Percentiles rank a stretch among this genome's conserved stretches.
Evolutionary conservation across 805 yeast species (phyloP).

Genomic region (Candida peoriensis): DNA sequence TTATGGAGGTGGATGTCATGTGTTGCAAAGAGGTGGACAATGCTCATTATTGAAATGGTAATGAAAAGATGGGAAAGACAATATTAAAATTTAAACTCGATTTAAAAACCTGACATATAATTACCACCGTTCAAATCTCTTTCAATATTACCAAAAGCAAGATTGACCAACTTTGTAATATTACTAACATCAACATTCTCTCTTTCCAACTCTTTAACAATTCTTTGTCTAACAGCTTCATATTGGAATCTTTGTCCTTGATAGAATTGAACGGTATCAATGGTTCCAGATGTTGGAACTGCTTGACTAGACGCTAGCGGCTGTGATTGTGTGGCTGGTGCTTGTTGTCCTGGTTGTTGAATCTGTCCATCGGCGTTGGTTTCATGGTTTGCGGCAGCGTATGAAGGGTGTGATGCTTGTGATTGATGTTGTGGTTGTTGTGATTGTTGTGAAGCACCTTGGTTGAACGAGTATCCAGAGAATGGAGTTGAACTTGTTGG

Average conservation of each 20-base stretch:
- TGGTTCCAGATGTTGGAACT: constrained; percentile 1
- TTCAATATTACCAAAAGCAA: constrained; percentile 18
- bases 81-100: too few relatives aligned
- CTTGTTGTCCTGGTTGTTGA: constrained; percentile 1
- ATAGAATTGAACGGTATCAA: constrained; percentile 11
- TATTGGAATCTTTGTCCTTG: constrained; percentile 21
- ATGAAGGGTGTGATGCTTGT: too few relatives aligned
- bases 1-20: too few relatives aligned
- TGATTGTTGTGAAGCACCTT: constrained; percentile 5
- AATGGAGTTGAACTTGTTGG: too few relatives aligned
- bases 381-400: too few relatives aligned
- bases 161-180: constrained; percentile 14
- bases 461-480: too few relatives aligned
- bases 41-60: too few relatives aligned
- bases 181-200: constrained; percentile 7
- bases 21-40: too few relatives aligned
- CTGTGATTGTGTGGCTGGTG: not conserved
- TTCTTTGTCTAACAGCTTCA: constrained; percentile 11
- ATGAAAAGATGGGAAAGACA: too few relatives aligned
- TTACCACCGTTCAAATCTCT: constrained; percentile 17
- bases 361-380: too few relatives aligned
- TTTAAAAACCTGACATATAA: too few relatives aligned
- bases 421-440: constrained; percentile 5
- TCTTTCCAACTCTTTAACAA: constrained; percentile 16
- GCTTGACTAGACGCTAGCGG: constrained; percentile 1